Evolutionary conservation across 176 grass and related monocot genomes (phyloP).

Genomic region (Lolium rigidum): DNA sequence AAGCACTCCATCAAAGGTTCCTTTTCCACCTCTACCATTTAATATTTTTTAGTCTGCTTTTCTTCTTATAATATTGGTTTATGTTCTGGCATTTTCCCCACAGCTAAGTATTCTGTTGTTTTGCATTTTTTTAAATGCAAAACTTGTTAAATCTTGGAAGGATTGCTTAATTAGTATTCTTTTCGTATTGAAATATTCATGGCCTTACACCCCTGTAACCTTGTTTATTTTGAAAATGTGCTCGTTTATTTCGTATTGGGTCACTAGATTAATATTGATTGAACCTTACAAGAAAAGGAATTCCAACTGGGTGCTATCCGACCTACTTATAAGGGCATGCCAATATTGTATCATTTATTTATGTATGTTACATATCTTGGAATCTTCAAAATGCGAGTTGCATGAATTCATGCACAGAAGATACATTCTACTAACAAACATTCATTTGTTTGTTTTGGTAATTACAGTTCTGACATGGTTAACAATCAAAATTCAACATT

Average conservation of each 20-base stretch:
- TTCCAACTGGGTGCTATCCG: neutral
- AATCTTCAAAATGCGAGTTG: neutral
- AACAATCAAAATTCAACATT: neutral
- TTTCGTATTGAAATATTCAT: neutral
- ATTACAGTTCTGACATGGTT: slow-evolving; percentile 1
- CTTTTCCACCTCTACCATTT: neutral
- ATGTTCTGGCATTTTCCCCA: neutral
- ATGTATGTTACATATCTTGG: slow-evolving; percentile 12
- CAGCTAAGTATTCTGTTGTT: slow-evolving; percentile 10
- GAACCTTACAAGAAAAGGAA: neutral
- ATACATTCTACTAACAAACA: neutral
- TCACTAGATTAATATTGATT: neutral
- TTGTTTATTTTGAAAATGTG: slow-evolving; percentile 4
- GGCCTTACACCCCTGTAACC: neutral
- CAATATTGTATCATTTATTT: slow-evolving; percentile 4
- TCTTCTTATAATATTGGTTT: neutral
- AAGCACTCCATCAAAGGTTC: slow-evolving; percentile 96
- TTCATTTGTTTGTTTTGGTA: neutral
- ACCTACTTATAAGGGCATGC: slow-evolving; percentile 22
- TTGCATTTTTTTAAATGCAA: slow-evolving; percentile 2
- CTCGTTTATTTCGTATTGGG: neutral
- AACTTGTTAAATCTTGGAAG: neutral
- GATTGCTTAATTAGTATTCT: neutral
- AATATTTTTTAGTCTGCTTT: neutral
- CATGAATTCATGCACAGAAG: slow-evolving; percentile 19